Conservation (phyloP, 305 asterid species). For the Fraxinus sp. region DNA sequence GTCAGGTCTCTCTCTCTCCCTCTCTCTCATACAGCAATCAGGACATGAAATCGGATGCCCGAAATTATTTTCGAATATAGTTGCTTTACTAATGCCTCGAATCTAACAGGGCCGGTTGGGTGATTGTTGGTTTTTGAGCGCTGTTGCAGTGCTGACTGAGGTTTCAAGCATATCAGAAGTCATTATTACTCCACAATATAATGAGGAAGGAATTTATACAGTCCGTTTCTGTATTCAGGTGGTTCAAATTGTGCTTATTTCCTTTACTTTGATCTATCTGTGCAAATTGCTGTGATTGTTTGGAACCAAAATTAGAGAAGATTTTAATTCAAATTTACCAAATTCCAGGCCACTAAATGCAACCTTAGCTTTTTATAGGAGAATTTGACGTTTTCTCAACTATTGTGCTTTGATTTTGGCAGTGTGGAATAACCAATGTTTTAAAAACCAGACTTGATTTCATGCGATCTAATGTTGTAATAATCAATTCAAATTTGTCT, state of each 20-base stretch:
- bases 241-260: constrained; percentile 11
- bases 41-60: background rate
- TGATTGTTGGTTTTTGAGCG: constrained; percentile 99
- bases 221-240: constrained; percentile 99
- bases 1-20: constrained; percentile 63
- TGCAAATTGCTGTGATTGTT: background rate
- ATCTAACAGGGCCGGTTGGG: constrained; percentile 84
- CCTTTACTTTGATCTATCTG: background rate
- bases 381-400: constrained; percentile 7
- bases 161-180: constrained; percentile 93
- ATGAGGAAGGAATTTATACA: constrained; percentile 92
- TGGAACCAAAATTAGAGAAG: background rate
- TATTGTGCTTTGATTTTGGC: background rate
- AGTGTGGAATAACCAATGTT: background rate
- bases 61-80: background rate
- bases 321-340: background rate
- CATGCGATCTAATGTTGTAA: background rate
- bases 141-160: constrained; percentile 96
- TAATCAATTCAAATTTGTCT: background rate
- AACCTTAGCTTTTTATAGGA: background rate
- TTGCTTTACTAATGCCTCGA: constrained; percentile 21
- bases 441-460: background rate
- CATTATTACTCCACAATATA: constrained; percentile 88
- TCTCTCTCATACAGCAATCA: background rate
- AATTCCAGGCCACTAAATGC: background rate